Base-by-base conservation (phyloP, 225 moss, liverwort and hornwort species). In the Marchantia polymorpha region DNA sequence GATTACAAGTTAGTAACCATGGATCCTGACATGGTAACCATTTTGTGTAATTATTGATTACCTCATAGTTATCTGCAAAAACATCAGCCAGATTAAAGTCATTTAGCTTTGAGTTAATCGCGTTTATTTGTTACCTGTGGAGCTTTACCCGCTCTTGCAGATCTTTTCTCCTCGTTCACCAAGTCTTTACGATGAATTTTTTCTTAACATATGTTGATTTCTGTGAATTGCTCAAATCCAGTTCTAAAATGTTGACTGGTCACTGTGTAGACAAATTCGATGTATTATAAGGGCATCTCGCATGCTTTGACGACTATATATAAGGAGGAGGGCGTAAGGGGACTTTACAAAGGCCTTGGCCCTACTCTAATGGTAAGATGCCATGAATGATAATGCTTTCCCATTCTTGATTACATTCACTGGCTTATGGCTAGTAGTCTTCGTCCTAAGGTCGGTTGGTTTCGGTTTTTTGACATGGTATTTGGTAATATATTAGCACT, bases 341-440 rank as follows among this genome's bases (percentile, higher is more conserved):
- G 97, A 51, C 84, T 97, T 31, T 97, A 97, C 83, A 97, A 97
- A 82, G 97, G 97, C 81, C 88, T 97, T 77, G 94, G 94, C n/a
- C 82, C 97, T 27, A 94, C 97, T 69, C 84, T 97, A 68, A 85
- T 97, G 94, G 97, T 93, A 89, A 79, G 55, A 50, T 39, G 39
- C 39, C 39, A 39, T 39, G 39, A 39, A 39, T 39, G 39, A 39
- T 39, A 5, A 2, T 39, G 39, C 39, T 39, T 39, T 39, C 5
- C 5, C 39, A 39, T 39, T 39, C 39, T 39, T 39, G 2, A 39
- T 39, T 39, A 39, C 39, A 2, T 39, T 39, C 5, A 39, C 5
- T 2, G 39, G 2, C 5, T 39, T 39, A 39, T 2, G 39, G 39
- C 5, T 39, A 2, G 3, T 39, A 39, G 2, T 39, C 39, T 39